Percentiles rank a stretch among this genome's conserved stretches.
phyloP scores from a whole-genome alignment of 140 eudicot species.

The Erigeron philadelphicus region DNA sequence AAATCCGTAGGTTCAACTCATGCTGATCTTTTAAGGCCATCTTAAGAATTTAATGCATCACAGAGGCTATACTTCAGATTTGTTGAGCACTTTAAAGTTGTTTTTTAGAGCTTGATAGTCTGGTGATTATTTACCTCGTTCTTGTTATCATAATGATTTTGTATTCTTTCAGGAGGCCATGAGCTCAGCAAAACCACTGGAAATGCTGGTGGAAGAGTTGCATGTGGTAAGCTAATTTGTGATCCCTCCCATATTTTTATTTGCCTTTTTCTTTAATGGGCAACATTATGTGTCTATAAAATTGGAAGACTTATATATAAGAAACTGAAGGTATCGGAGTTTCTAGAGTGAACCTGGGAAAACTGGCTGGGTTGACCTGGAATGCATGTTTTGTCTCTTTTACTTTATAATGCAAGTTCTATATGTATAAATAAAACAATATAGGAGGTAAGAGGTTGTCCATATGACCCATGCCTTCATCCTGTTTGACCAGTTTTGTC shows the following conservation, averaged over 20 bases:
- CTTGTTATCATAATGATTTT: not conserved
- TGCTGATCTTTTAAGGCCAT: not conserved
- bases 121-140: not conserved
- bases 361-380: not conserved
- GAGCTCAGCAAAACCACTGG: conserved; percentile 96
- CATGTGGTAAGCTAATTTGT: conserved; percentile 60
- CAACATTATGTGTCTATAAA: not conserved
- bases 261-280: not conserved
- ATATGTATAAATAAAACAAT: not conserved
- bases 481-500: not conserved
- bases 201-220: conserved; percentile 98
- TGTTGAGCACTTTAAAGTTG: not conserved
- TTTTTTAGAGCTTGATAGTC: not conserved
- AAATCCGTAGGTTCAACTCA: not conserved
- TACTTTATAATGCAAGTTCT: not conserved
- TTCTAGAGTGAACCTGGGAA: not conserved
- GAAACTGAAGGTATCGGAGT: not conserved
- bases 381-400: not conserved
- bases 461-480: too few species aligned
- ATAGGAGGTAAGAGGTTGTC: not conserved
- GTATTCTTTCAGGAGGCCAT: conserved; percentile 67
- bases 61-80: not conserved
- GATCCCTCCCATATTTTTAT: not conserved
- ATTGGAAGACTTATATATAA: not conserved
- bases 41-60: not conserved